Evolutionary conservation across 1,139 yeast genomes (phyloP).

Genomic region (Taiozyma sp.): DNA sequence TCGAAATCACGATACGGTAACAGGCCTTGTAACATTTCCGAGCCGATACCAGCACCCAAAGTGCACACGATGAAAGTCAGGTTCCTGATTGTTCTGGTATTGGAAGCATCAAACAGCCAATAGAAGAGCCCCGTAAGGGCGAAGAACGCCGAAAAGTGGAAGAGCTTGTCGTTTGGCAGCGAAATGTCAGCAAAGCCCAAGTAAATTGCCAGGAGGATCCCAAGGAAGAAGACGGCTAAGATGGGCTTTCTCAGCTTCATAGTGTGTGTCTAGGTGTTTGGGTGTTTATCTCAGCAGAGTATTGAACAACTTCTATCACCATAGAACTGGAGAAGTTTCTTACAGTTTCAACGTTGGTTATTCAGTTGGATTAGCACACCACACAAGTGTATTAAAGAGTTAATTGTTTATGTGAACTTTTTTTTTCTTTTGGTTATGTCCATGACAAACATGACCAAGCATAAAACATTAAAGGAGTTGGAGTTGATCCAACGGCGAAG

Average conservation of each 20-base stretch:
- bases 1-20: constrained; percentile 48
- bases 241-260: constrained; percentile 22
- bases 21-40: constrained; percentile 45
- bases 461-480: too few species aligned
- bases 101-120: constrained; percentile 36
- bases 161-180: constrained; percentile 44
- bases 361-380: neutral
- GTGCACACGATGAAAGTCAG: constrained; percentile 42
- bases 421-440: too few species aligned
- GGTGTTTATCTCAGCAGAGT: neutral
- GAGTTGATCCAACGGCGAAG: too few species aligned
- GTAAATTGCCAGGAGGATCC: constrained; percentile 27
- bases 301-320: neutral
- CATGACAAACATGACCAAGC: too few species aligned
- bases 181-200: constrained; percentile 43
- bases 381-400: neutral
- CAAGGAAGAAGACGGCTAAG: constrained; percentile 20
- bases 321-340: neutral
- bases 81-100: constrained; percentile 30
- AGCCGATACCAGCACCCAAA: constrained; percentile 40
- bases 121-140: constrained; percentile 46
- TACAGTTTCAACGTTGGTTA: too few species aligned
- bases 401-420: too few species aligned
- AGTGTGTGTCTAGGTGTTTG: neutral
- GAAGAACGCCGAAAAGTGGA: constrained; percentile 46